Evolutionary conservation across 2,329 filamentous ascomycete species (phyloP).

Genomic region (Clonostachys sp.): DNA sequence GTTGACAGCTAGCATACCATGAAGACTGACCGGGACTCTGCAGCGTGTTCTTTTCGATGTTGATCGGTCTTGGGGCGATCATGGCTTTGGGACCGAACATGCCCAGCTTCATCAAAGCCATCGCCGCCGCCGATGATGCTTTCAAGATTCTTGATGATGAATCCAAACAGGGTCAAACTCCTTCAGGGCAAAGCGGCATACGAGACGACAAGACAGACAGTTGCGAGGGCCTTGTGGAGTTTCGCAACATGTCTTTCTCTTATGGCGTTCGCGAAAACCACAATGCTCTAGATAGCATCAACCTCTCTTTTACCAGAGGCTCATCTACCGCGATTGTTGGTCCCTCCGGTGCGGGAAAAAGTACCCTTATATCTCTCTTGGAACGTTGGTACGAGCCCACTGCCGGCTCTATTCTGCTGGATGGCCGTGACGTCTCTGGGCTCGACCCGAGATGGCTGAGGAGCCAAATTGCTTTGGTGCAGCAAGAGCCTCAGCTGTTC

Average conservation of each 20-base stretch:
- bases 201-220: neutral
- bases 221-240: neutral
- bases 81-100: too few species aligned
- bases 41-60: too few species aligned
- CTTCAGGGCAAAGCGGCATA: too few species aligned
- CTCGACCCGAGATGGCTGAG: conserved; percentile 87
- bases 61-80: too few species aligned
- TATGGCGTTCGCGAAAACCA: conserved; percentile 3
- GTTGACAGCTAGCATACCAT: too few species aligned
- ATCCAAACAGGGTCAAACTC: too few species aligned
- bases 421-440: conserved; percentile 74
- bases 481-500: conserved; percentile 91
- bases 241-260: conserved; percentile 5
- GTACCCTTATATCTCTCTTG: conserved; percentile 84
- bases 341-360: conserved; percentile 89
- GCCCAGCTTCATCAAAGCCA: too few species aligned
- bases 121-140: too few species aligned
- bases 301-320: conserved; percentile 10
- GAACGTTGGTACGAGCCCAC: conserved; percentile 94
- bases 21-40: too few species aligned
- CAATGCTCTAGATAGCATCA: conserved; percentile 35
- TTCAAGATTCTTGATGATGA: too few species aligned
- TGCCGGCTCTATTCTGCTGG: conserved; percentile 75
- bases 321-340: conserved; percentile 72
- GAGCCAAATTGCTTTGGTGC: conserved; percentile 78